phyloP scores from a whole-genome alignment of 1,284 basidiomycete genomes.

The Heterobasidion occidentale region DNA sequence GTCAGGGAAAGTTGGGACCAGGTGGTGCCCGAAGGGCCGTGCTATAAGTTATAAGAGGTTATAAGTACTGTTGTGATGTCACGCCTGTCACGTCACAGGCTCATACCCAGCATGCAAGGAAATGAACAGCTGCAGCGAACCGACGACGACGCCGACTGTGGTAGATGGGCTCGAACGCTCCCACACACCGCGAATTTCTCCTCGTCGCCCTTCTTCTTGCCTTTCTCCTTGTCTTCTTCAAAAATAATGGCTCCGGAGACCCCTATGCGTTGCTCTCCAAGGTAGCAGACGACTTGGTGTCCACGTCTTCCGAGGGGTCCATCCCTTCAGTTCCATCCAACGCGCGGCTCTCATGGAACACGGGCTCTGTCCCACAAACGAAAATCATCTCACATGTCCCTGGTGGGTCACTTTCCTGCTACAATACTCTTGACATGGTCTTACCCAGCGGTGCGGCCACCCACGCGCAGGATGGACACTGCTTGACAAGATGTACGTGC shows the following conservation, averaged over 20 bases:
- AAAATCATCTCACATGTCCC: conserved; percentile 55
- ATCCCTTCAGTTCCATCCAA: conserved; percentile 9
- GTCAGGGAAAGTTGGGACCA: too few relatives aligned
- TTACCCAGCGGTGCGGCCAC: too few relatives aligned
- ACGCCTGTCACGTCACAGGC: too few relatives aligned
- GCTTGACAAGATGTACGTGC: conserved; percentile 70
- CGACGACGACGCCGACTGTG: too few relatives aligned
- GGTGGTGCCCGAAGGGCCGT: too few relatives aligned
- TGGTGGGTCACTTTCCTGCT: conserved; percentile 28
- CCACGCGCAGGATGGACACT: conserved; percentile 68
- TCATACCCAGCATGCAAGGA: too few relatives aligned
- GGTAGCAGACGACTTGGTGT: conserved; percentile 12
- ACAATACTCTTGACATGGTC: too few relatives aligned
- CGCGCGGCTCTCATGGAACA: conserved; percentile 21
- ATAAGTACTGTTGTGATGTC: too few relatives aligned
- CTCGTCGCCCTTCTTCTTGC: conserved; percentile 40
- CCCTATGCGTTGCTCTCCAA: conserved; percentile 4
- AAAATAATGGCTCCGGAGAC: background rate
- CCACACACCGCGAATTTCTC: conserved; percentile 36
- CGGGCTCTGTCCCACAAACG: conserved; percentile 44
- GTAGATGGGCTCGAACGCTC: background rate
- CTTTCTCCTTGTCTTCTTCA: conserved; percentile 33
- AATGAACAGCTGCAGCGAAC: too few relatives aligned
- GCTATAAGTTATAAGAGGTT: too few relatives aligned
- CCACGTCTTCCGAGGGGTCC: conserved; percentile 20